Base-by-base conservation (phyloP, 2,329 filamentous ascomycete genomes). In the Aspergillus proliferans region DNA sequence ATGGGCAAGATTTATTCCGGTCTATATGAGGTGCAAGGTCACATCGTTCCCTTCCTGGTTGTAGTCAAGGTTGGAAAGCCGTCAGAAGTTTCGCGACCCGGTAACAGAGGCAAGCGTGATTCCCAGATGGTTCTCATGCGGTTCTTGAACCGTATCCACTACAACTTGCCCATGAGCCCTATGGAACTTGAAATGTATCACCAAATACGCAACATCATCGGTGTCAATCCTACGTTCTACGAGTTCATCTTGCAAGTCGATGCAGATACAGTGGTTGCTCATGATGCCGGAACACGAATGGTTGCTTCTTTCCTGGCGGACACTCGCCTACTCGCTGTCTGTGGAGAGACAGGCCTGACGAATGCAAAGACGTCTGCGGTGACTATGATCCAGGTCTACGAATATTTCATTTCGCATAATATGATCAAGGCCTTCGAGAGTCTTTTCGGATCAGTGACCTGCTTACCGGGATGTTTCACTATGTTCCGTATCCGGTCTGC, bases 331-430 rank as follows among this genome's bases (percentile, higher is more conserved):
- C 92, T 96, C 63, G 93, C 87, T 48, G 83, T 93, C 44, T 98
- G 93, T 64, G 93, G 93, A 72, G 93, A 98, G 72, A 98, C 93
- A 0, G 87, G 87, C 14, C 78, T 98, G 43, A 91, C 86, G 54
- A 98, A 98, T 66, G 87, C 90, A 52, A 96, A 96, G 70, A 80
- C 86, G 6, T 96, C 92, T 1, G 89, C 94, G 64, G 83, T 95
- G 58, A 98, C 93, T 46, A 97, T 97, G 92, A 98, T 98, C 68
- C 93, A 98, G 72, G 92, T 98, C 30, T 98, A 97, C 77, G 92
- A 98, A 72, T 98, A 98, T 79, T 98, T 91, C 76, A 98, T 98
- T 63, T 97, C 92, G 46, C 92, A 98, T 77, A 95, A 97, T 68
- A 74, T 98, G 59, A 85, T 88, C 59, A 97, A 98, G 75, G 93